Evolutionary conservation across 495 filamentous ascomycete genomes (phyloP), one percentile per base, ranked within the genome.

Genomic region (Jackrogersella multiformis): DNA sequence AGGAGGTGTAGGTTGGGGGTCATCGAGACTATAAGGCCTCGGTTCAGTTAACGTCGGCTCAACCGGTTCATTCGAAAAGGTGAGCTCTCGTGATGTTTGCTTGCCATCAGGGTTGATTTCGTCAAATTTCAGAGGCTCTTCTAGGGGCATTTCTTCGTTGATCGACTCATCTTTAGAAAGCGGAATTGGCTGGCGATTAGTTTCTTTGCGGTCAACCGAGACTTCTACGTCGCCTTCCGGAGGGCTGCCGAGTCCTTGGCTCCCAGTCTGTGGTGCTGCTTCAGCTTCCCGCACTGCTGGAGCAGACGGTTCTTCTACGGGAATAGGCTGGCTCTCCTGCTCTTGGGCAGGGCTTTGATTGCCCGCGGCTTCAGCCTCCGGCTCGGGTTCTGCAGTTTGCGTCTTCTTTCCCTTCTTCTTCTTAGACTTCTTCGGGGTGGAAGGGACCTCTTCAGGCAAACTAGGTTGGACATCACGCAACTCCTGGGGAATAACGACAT

Each of bases 391-490:
- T 26, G 12, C 5, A 4, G 21, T 16, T 34, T 66, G 68, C 7
- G 44, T 15, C 26, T 63, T 63, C 42, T 70, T 45, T 10, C 59
- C 65, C 42, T 63, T 63, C 52, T 68, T 64, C 44, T 73, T 68
- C 71, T 73, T 68, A 26, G 57, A 68, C 46, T 68, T 69, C 61
- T 69, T 68, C 34, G 56, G 24, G 24, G 65, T 18, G 4, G 52
- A 32, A 59, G 21, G 38, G n/a, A 32, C n/a, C 32, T 68, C 63
- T 23, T 71, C 58, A 23, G 54, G 13, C 6, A 64, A 32, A 15
- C 18, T 61, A 2, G 26, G 46, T 34, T 59, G 34, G 30, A 2
- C 24, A 28, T 64, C 63, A 30, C 5, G 39, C 41, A 16, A 24
- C 13, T 68, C 63, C 35, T 51, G 44, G 23, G 34, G 10, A 54